Evolutionary conservation across 371 early-diverging fungal species (phyloP), one percentile per base, ranked within the genome.

Genomic region (Capniomyces stellatus): DNA sequence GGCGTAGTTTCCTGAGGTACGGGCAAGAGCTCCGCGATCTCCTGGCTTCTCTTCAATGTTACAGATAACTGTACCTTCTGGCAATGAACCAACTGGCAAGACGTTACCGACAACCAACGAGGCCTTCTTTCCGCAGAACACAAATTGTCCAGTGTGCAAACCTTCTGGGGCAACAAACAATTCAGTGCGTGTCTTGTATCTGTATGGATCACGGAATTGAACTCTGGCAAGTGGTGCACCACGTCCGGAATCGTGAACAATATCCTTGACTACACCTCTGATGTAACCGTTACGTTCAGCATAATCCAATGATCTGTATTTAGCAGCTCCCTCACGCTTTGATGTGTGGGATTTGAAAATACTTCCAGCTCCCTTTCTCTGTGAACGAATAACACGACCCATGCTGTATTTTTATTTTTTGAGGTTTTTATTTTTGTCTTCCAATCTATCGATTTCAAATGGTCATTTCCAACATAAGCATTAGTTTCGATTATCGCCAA

Each of bases 231-330:
- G 85, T 48, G 99, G 99, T 65, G 99, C 99, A 75, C 98, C 98
- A 80, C 98, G 91, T 67, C 99, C 99, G 61, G 97, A 87, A 74
- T 99, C 99, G 82, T 99, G 99, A 65, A 98, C 80, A 71, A 99
- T 97, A 73, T 94, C 94, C 83, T 94, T 90, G 66, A 99, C 89
- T 65, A 95, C 73, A 67, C 98, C 98, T 59, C 92, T 81, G 64
- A 85, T 72, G 77, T 95, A 97, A 64, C 98, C 96, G 69, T 93
- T 79, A 68, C 96, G 87, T 81, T 99, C 98, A 61, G 96, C 83
- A 69, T 71, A 97, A 76, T 97, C 98, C 58, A 88, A 69, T 58
- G 88, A 71, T 63, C 97, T 80, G 73, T 85, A 76, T 78, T 91
- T 86, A 65, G 98, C 97, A 58, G 98, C 92, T 64, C 94, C 97